A percentile compares a stretch with the other conserved stretches of the same genome.
phyloP scores from a whole-genome alignment of 1,284 basidiomycete genomes.

The Sutorius eximius region DNA sequence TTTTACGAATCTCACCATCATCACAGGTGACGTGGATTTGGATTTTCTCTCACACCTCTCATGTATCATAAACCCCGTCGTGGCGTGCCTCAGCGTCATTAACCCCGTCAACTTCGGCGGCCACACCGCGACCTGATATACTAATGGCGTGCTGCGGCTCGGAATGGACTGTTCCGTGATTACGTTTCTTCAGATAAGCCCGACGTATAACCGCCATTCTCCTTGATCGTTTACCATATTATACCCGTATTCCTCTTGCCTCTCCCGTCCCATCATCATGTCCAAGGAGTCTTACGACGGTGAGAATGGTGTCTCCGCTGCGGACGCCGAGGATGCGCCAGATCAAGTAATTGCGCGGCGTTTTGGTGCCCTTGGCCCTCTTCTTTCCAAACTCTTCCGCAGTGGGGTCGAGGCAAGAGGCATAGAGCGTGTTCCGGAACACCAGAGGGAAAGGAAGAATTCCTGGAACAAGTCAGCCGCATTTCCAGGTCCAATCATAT shows the following conservation, averaged over 20 bases:
- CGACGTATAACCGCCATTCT: not conserved
- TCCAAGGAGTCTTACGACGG: slow-evolving; percentile 17
- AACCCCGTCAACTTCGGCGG: too few species aligned
- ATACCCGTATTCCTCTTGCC: not conserved
- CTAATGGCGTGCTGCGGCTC: not conserved
- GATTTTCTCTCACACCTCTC: not conserved
- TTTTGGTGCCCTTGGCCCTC: slow-evolving; percentile 39
- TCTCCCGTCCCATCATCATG: slow-evolving; percentile 11
- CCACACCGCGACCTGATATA: too few species aligned
- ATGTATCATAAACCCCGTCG: not conserved
- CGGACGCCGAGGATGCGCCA: slow-evolving; percentile 25
- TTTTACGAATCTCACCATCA: not conserved
- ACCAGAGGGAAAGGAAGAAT: slow-evolving; percentile 46
- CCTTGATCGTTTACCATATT: not conserved
- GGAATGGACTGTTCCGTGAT: not conserved
- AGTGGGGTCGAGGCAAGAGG: slow-evolving; percentile 52
- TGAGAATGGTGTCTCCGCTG: slow-evolving; percentile 16
- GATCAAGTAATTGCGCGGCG: slow-evolving; percentile 37
- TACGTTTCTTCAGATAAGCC: not conserved
- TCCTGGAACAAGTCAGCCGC: slow-evolving; percentile 49
- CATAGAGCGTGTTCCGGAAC: slow-evolving; percentile 51
- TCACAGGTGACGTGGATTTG: not conserved
- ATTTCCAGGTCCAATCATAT: not conserved
- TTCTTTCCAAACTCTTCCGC: slow-evolving; percentile 42
- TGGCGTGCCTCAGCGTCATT: too few species aligned